These are phyloP conservation scores for Penicillium malachiteum DNA, from an alignment of 495 filamentous ascomycete species.

Conservation along the genomic window DNA sequence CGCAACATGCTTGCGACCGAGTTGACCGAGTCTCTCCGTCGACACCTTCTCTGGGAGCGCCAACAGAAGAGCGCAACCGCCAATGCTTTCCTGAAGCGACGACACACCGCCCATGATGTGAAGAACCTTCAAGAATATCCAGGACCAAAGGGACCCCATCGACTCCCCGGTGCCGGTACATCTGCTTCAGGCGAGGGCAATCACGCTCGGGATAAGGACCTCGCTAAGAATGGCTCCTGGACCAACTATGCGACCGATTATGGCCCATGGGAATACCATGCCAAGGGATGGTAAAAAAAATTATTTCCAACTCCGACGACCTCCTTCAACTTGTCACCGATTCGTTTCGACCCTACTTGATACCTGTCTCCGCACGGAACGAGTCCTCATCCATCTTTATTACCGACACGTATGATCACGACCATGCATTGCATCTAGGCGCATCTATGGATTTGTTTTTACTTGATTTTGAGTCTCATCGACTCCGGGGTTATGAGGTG, in stretches of 20 bases:
- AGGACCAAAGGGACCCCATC: slow-evolving; percentile 33
- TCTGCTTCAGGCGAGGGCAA: slow-evolving; percentile 18
- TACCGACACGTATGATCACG: slow-evolving; percentile 44
- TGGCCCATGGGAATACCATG: slow-evolving; percentile 67
- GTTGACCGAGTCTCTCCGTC: slow-evolving; percentile 76
- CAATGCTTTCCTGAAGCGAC: slow-evolving; percentile 83
- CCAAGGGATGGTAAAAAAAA: slow-evolving; percentile 61
- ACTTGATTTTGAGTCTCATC: slow-evolving; percentile 22
- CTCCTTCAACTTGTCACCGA: background rate
- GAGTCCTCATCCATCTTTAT: background rate
- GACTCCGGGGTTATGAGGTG: slow-evolving; percentile 15
- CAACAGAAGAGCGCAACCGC: slow-evolving; percentile 88
- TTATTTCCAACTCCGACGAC: background rate
- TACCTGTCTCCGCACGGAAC: background rate
- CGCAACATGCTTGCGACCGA: slow-evolving; percentile 97
- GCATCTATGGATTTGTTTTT: slow-evolving; percentile 35
- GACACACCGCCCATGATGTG: slow-evolving; percentile 88
- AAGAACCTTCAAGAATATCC: slow-evolving; percentile 81
- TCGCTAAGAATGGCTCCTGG: slow-evolving; percentile 58
- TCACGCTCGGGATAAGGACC: slow-evolving; percentile 41
- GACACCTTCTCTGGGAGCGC: slow-evolving; percentile 80
- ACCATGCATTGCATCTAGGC: slow-evolving; percentile 50
- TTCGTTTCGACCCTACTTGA: background rate
- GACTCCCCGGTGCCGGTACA: slow-evolving; percentile 13
- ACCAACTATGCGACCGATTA: slow-evolving; percentile 63